Percentiles rank a stretch among this genome's conserved stretches.
Conservation (phyloP, 2,329 filamentous ascomycete genomes). For the Trichoderma oligosporum region DNA sequence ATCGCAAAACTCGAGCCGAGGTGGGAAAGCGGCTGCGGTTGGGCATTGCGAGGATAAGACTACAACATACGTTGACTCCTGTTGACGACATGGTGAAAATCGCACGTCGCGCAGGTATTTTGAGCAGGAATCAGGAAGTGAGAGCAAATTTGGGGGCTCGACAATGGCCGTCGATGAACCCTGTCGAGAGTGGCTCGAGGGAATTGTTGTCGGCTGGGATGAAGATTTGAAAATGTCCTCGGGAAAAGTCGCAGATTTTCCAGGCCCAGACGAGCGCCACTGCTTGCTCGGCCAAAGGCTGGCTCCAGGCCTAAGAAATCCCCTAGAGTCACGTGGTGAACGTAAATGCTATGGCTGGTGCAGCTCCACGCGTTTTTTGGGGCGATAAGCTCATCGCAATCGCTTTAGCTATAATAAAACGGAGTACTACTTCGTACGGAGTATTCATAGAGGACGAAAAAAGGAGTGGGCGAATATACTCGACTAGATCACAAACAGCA, state of each 20-base stretch:
- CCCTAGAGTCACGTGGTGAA: conserved; percentile 12
- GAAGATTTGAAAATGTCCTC: conserved; percentile 42
- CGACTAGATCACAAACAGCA: background rate
- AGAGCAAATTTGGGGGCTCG: conserved; percentile 35
- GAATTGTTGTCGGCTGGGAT: conserved; percentile 38
- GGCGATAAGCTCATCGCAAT: conserved; percentile 14
- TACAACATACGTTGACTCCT: conserved; percentile 61
- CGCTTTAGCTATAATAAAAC: background rate
- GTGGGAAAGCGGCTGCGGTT: conserved; percentile 23
- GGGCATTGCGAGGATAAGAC: conserved; percentile 7
- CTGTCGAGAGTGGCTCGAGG: conserved; percentile 39
- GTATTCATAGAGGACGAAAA: conserved; percentile 3
- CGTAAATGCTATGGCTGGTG: background rate
- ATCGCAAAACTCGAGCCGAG: conserved; percentile 12
- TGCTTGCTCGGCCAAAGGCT: conserved; percentile 33
- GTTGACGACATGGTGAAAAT: conserved; percentile 59
- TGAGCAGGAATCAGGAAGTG: conserved; percentile 35
- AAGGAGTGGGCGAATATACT: background rate
- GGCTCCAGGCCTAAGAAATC: background rate
- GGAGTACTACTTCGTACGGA: conserved; percentile 4
- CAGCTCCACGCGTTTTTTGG: conserved; percentile 10
- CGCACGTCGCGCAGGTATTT: conserved; percentile 42
- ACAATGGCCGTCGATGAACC: conserved; percentile 45
- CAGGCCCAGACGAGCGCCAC: conserved; percentile 29
- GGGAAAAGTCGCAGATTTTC: conserved; percentile 49